Evolutionary conservation across 495 filamentous ascomycete species (phyloP).

Genomic region (Achaetomiella virescens): DNA sequence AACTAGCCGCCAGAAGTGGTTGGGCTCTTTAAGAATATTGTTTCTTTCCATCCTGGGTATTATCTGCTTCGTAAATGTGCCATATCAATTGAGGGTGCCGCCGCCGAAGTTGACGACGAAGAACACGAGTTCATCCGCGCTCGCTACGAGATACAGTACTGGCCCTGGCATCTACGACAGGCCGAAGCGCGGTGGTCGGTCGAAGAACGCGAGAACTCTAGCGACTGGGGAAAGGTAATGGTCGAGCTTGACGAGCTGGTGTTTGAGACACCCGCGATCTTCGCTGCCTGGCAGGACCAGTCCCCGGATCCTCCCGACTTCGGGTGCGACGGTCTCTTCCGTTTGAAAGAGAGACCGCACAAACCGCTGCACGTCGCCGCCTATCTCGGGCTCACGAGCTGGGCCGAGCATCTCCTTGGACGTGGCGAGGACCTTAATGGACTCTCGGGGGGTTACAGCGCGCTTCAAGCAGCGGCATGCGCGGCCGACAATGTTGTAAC

Average conservation of each 20-base stretch:
- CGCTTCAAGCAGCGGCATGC: conserved; percentile 48
- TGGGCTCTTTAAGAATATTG: too few relatives aligned
- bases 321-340: neutral
- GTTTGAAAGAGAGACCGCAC: neutral
- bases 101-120: neutral
- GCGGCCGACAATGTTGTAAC: conserved; percentile 37
- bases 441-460: conserved; percentile 24
- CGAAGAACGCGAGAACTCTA: conserved; percentile 15
- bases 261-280: conserved; percentile 1
- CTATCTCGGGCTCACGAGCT: conserved; percentile 11
- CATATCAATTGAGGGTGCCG: neutral
- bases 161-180: conserved; percentile 16
- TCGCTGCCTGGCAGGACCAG: conserved; percentile 16
- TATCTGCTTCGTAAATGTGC: too few relatives aligned
- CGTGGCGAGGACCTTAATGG: conserved; percentile 16
- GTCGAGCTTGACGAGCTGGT: conserved; percentile 20
- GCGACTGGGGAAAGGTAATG: conserved; percentile 16
- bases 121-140: neutral
- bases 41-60: too few relatives aligned
- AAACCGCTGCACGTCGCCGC: conserved; percentile 19
- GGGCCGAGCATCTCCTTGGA: conserved; percentile 12
- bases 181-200: conserved; percentile 17
- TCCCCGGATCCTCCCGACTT: neutral
- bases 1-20: too few relatives aligned
- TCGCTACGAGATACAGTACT: conserved; percentile 22